Evolutionary conservation across 2,329 filamentous ascomycete genomes (phyloP).

Genomic region (Botrytis hyacinthi): DNA sequence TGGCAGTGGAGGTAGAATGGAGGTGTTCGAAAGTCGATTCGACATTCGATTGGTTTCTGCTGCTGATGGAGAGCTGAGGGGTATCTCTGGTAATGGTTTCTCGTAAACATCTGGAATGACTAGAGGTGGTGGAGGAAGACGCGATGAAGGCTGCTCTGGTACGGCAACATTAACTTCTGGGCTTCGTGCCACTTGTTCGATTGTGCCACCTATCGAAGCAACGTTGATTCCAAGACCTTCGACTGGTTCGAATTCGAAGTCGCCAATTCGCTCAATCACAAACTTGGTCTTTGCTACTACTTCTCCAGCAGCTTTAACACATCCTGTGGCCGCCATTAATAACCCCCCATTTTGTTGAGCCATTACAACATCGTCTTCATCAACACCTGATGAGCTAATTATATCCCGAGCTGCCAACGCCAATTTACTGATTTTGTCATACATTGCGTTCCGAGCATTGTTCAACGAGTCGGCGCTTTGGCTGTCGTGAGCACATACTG

Average conservation of each 20-base stretch:
- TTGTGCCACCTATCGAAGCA: constrained; percentile 39
- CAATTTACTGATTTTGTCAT: constrained; percentile 74
- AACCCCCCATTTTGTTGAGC: constrained; percentile 75
- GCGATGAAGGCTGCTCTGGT: constrained; percentile 35
- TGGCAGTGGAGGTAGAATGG: constrained; percentile 56
- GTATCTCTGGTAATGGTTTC: constrained; percentile 67
- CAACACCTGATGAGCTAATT: constrained; percentile 64
- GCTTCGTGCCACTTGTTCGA: constrained; percentile 23
- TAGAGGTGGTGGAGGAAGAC: constrained; percentile 46
- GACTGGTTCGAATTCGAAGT: constrained; percentile 73
- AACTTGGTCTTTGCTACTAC: constrained; percentile 84
- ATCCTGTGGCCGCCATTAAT: constrained; percentile 76
- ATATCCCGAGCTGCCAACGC: constrained; percentile 79
- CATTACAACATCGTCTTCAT: constrained; percentile 73
- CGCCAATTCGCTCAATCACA: constrained; percentile 83
- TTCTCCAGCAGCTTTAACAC: constrained; percentile 86
- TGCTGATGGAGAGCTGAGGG: constrained; percentile 42
- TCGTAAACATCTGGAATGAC: constrained; percentile 50
- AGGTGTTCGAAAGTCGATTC: constrained; percentile 46
- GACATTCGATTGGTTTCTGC: constrained; percentile 32
- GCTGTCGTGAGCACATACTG: constrained; percentile 75
- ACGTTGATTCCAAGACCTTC: constrained; percentile 54
- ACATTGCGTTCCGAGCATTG: constrained; percentile 71
- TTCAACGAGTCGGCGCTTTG: constrained; percentile 65
- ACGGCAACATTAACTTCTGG: constrained; percentile 27